These are phyloP conservation scores for Gaeumannomyces tritici DNA, from an alignment of 2,329 filamentous ascomycete species.

Conservation along the genomic window DNA sequence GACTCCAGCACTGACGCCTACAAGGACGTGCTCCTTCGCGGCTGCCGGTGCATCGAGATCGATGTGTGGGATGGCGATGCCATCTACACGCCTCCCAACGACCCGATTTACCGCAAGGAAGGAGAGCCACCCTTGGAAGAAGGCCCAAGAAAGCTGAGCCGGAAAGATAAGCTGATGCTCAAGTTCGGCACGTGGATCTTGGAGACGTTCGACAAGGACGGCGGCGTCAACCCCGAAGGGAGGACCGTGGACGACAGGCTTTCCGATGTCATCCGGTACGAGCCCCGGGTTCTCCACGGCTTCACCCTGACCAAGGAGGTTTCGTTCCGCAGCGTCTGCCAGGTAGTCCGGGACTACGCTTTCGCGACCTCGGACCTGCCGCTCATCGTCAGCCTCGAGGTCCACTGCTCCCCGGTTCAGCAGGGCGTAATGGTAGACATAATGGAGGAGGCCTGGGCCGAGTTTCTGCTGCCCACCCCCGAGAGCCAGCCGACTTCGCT, in stretches of 20 bases:
- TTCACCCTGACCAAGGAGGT: conserved; percentile 91
- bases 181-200: background rate
- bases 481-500: conserved; percentile 40
- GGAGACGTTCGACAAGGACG: background rate
- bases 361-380: conserved; percentile 70
- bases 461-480: conserved; percentile 51
- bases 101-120: conserved; percentile 35
- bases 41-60: conserved; percentile 86
- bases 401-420: conserved; percentile 72
- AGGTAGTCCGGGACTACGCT: conserved; percentile 67
- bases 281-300: conserved; percentile 76
- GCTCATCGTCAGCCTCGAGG: conserved; percentile 88
- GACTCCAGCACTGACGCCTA: conserved; percentile 83
- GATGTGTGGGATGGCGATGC: conserved; percentile 89
- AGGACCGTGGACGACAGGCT: background rate
- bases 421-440: conserved; percentile 88
- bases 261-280: conserved; percentile 24
- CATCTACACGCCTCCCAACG: conserved; percentile 59
- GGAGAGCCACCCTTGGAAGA: conserved; percentile 39
- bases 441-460: conserved; percentile 78
- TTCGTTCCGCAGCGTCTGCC: conserved; percentile 77
- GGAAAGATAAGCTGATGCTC: background rate
- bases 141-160: background rate
- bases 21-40: conserved; percentile 71
- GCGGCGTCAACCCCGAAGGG: background rate